phyloP scores from a whole-genome alignment of 2,329 filamentous ascomycete genomes.

The Exserohilum turcica region DNA sequence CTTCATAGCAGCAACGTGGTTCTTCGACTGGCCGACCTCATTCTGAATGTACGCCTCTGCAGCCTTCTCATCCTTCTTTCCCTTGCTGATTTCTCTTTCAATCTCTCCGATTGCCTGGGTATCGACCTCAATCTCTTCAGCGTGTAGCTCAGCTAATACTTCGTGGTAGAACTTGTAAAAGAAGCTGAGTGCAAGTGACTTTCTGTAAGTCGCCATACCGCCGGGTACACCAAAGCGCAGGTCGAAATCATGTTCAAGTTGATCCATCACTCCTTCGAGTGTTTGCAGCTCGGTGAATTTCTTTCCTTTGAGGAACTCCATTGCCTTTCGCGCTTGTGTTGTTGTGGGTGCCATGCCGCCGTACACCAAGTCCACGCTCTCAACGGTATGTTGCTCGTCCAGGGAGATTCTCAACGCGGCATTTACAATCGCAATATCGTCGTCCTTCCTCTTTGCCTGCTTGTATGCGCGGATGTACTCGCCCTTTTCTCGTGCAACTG shows the following conservation, averaged over 20 bases:
- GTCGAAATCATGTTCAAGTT: constrained; percentile 87
- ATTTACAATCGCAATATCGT: constrained; percentile 98
- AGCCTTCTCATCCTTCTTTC: constrained; percentile 76
- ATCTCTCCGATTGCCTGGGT: constrained; percentile 81
- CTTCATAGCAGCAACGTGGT: constrained; percentile 88
- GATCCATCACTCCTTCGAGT: constrained; percentile 86
- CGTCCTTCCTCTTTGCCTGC: constrained; percentile 94
- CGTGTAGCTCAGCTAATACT: constrained; percentile 67
- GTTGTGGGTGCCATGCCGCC: constrained; percentile 95
- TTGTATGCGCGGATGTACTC: constrained; percentile 93
- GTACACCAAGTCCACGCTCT: constrained; percentile 80
- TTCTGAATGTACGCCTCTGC: constrained; percentile 79
- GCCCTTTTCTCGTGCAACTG: constrained; percentile 71
- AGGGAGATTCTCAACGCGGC: constrained; percentile 78
- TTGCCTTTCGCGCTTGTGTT: constrained; percentile 80
- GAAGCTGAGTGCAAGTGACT: constrained; percentile 87
- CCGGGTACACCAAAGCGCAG: constrained; percentile 89
- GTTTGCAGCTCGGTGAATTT: constrained; percentile 80
- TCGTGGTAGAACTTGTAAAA: constrained; percentile 98
- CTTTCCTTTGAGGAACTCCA: constrained; percentile 75
- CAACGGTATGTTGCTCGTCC: constrained; percentile 70
- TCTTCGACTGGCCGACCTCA: constrained; percentile 81
- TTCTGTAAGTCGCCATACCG: constrained; percentile 96
- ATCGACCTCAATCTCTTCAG: constrained; percentile 63
- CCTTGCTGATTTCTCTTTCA: constrained; percentile 79